Evolutionary conservation across 139 green algal genomes (phyloP).

Genomic region (Coccomyxa sp.): DNA sequence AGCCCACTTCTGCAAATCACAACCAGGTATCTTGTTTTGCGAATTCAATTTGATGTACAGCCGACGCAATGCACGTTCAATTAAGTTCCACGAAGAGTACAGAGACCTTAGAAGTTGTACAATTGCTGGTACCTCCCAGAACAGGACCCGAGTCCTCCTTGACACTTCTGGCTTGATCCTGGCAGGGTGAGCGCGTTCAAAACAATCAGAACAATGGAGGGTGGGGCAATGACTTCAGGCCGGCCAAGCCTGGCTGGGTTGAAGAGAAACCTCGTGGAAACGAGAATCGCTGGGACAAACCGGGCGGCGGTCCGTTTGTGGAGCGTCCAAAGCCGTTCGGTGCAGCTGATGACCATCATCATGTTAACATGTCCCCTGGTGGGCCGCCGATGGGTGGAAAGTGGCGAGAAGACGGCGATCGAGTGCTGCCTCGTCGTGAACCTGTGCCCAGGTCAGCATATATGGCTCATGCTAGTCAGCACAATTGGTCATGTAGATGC

Average conservation of each 20-base stretch:
- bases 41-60: too few species aligned
- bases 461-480: too few species aligned
- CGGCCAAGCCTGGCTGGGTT: neutral
- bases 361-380: neutral
- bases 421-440: neutral
- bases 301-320: neutral
- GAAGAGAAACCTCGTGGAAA: neutral
- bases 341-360: neutral
- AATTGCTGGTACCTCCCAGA: too few species aligned
- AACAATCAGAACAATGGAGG: neutral
- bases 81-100: too few species aligned
- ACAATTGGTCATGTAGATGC: too few species aligned
- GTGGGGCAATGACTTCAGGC: neutral
- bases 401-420: slow-evolving; percentile 1
- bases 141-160: too few species aligned
- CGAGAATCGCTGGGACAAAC: neutral
- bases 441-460: neutral
- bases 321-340: neutral
- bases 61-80: too few species aligned
- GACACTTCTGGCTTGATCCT: too few species aligned
- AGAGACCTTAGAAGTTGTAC: too few species aligned
- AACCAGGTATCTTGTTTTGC: too few species aligned
- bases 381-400: neutral
- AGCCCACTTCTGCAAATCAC: too few species aligned
- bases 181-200: too few species aligned